phyloP scores from a whole-genome alignment of 2,329 filamentous ascomycete species.

The Beauveria rudraprayagi region DNA sequence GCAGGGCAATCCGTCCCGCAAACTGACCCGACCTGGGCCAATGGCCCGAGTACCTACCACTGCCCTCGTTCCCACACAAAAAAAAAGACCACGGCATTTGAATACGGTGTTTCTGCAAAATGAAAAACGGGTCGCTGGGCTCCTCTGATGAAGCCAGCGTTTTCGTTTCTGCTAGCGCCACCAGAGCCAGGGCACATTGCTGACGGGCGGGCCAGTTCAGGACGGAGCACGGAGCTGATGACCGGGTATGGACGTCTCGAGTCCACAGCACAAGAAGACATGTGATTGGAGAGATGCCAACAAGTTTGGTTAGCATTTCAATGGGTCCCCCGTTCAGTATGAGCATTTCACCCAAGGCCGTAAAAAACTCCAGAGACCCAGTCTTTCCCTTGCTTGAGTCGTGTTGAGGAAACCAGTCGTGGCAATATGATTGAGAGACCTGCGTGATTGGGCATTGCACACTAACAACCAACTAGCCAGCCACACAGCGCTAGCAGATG shows the following conservation, averaged over 20 bases:
- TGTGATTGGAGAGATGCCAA: background rate
- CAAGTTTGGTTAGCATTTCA: background rate
- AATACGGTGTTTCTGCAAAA: background rate
- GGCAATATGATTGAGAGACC: background rate
- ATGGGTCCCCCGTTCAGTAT: background rate
- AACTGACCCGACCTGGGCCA: background rate
- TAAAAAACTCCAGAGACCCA: background rate
- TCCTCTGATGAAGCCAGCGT: background rate
- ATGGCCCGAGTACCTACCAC: background rate
- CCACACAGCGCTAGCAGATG: background rate
- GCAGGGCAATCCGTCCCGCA: background rate
- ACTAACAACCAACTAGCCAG: background rate
- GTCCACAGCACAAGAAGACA: background rate
- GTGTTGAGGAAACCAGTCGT: background rate
- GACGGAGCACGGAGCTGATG: constrained; percentile 5
- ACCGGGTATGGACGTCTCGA: background rate
- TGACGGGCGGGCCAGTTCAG: constrained; percentile 1
- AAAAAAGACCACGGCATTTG: background rate
- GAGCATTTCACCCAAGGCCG: background rate
- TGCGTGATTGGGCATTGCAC: background rate
- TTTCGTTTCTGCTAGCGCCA: background rate
- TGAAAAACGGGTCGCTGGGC: constrained; percentile 5
- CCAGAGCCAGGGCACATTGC: background rate
- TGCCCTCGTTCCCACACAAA: background rate
- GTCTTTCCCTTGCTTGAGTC: background rate